Conservation (phyloP, 768 basidiomycete genomes). For the Coprinopsis strossmayeri region DNA sequence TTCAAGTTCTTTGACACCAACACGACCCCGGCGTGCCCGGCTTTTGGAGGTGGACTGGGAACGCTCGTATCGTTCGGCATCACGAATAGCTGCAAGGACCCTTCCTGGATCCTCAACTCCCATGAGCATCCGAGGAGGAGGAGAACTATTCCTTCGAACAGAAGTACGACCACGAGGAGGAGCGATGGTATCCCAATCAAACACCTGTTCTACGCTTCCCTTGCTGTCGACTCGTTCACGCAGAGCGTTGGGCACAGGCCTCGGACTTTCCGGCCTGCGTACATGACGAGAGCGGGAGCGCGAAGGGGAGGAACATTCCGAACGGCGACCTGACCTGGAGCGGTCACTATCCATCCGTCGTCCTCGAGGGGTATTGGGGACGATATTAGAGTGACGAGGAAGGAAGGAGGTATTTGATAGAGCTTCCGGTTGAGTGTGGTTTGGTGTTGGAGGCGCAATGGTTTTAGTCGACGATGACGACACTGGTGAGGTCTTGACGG, state of each 20-base stretch:
- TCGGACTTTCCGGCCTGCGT: slow-evolving; percentile 13
- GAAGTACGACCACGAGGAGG: slow-evolving; percentile 40
- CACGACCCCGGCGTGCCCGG: slow-evolving; percentile 43
- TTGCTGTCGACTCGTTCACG: neutral
- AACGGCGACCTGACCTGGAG: slow-evolving; percentile 25
- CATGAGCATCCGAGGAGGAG: slow-evolving; percentile 45
- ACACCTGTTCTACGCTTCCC: slow-evolving; percentile 33
- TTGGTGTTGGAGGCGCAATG: slow-evolving; percentile 54
- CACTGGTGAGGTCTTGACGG: slow-evolving; percentile 32
- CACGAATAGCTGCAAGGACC: slow-evolving; percentile 19
- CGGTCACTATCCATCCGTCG: slow-evolving; percentile 36
- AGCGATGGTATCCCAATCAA: slow-evolving; percentile 20
- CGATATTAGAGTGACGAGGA: slow-evolving; percentile 19
- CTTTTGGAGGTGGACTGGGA: slow-evolving; percentile 20
- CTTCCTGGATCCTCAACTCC: slow-evolving; percentile 22
- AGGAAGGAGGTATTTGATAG: slow-evolving; percentile 18
- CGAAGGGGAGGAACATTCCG: slow-evolving; percentile 26
- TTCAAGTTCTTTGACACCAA: slow-evolving; percentile 48
- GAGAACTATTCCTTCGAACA: slow-evolving; percentile 52
- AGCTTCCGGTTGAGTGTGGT: slow-evolving; percentile 29
- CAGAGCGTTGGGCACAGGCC: slow-evolving; percentile 5
- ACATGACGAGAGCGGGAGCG: slow-evolving; percentile 37
- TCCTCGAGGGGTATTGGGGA: slow-evolving; percentile 45
- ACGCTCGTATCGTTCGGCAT: slow-evolving; percentile 13
- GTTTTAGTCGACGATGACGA: slow-evolving; percentile 44